Evolutionary conservation across 2,329 filamentous ascomycete species (phyloP).

Genomic region (Trichoderma sp.): DNA sequence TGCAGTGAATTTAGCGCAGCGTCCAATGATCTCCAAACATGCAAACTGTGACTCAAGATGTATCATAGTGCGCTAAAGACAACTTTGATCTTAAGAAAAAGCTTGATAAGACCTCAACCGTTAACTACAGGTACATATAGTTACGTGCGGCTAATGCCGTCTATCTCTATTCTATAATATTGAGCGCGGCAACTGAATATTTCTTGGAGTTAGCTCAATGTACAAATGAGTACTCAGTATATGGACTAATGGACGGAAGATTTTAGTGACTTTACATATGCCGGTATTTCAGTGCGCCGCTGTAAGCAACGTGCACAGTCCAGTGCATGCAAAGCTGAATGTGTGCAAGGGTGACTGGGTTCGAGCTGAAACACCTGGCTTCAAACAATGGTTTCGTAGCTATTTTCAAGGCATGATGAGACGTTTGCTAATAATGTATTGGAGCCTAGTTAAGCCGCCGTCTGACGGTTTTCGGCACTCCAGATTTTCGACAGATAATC

Average conservation of each 20-base stretch:
- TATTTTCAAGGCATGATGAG: background rate
- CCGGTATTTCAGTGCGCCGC: background rate
- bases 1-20: background rate
- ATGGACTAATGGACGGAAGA: background rate
- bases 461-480: background rate
- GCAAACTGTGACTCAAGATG: background rate
- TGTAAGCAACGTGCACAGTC: background rate
- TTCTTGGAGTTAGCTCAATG: background rate
- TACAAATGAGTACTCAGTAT: background rate
- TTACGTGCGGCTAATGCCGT: background rate
- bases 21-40: no score
- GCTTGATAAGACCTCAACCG: background rate
- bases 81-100: background rate
- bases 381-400: background rate
- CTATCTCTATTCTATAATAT: background rate
- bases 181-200: background rate
- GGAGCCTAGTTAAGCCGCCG: background rate
- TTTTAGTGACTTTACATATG: background rate
- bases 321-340: background rate
- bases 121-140: background rate
- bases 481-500: background rate
- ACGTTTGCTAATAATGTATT: background rate
- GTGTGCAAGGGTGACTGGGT: background rate
- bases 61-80: background rate
- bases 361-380: background rate